phyloP scores from a whole-genome alignment of 2,329 filamentous ascomycete genomes.

The Calonectria pseudoreteaudii region DNA sequence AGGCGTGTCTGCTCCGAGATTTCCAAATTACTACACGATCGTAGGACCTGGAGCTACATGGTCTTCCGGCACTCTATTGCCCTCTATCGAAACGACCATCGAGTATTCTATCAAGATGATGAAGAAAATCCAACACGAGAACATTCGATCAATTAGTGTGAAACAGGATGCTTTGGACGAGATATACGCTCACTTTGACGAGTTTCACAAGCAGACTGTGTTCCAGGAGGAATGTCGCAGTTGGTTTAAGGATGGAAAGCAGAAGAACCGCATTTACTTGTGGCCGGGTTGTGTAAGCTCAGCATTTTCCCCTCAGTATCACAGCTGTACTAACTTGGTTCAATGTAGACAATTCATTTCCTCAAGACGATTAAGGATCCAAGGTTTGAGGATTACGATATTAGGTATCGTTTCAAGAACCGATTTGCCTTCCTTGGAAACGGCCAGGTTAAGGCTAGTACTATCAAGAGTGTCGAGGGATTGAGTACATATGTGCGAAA shows the following conservation, averaged over 20 bases:
- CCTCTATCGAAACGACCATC: constrained; percentile 57
- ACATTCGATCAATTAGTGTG: constrained; percentile 49
- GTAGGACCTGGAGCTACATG: constrained; percentile 56
- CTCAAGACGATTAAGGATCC: constrained; percentile 51
- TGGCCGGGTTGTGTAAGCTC: constrained; percentile 48
- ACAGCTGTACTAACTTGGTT: not conserved
- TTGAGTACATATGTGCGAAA: constrained; percentile 58
- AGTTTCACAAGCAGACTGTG: constrained; percentile 49
- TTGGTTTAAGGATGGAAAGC: constrained; percentile 51
- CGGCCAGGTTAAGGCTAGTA: constrained; percentile 58
- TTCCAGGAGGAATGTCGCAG: constrained; percentile 48
- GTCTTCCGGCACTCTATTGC: constrained; percentile 56
- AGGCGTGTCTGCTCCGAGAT: constrained; percentile 56
- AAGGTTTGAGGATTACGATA: constrained; percentile 48
- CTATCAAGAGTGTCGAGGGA: constrained; percentile 51
- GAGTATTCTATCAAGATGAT: constrained; percentile 53
- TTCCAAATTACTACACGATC: constrained; percentile 58
- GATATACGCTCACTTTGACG: constrained; percentile 48
- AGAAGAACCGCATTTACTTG: constrained; percentile 48
- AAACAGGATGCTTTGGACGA: constrained; percentile 49
- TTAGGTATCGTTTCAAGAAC: constrained; percentile 50
- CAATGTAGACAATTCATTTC: constrained; percentile 49
- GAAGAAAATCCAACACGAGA: constrained; percentile 51
- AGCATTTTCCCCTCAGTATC: not conserved
- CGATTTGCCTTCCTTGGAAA: constrained; percentile 53